These are phyloP conservation scores for Madurella fahalii DNA, from an alignment of 2,329 filamentous ascomycete species.

Conservation along the genomic window DNA sequence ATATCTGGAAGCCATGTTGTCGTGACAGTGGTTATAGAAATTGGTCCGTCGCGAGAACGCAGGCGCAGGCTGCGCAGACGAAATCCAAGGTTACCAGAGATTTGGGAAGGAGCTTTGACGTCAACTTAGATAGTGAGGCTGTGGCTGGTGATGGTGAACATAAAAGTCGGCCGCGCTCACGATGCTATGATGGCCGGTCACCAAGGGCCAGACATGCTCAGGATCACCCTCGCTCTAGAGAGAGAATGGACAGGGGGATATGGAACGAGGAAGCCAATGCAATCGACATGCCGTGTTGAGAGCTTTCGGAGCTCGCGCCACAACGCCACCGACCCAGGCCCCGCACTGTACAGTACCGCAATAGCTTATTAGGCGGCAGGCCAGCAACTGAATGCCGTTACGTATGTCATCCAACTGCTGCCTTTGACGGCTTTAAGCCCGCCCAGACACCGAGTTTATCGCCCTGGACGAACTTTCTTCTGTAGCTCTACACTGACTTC, in stretches of 20 bases:
- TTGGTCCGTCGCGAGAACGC: background rate
- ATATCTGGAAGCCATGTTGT: slow-evolving; percentile 42
- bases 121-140: slow-evolving; percentile 3
- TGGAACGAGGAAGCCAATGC: background rate
- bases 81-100: background rate
- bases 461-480: background rate
- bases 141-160: slow-evolving; percentile 8
- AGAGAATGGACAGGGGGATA: background rate
- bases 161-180: background rate
- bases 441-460: too few species aligned
- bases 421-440: background rate
- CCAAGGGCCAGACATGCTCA: background rate
- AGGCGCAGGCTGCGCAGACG: background rate
- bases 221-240: background rate
- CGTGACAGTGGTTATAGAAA: background rate
- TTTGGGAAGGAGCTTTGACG: slow-evolving; percentile 16
- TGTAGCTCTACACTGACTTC: background rate
- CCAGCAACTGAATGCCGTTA: background rate
- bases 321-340: slow-evolving; percentile 5
- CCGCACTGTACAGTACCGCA: slow-evolving; percentile 7
- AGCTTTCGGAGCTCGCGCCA: slow-evolving; percentile 5
- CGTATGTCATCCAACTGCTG: slow-evolving; percentile 12
- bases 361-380: slow-evolving; percentile 1
- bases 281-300: background rate
- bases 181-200: too few species aligned